Base-by-base conservation (phyloP, 352 stramenopile genomes). In the Globisporangium parvum region DNA sequence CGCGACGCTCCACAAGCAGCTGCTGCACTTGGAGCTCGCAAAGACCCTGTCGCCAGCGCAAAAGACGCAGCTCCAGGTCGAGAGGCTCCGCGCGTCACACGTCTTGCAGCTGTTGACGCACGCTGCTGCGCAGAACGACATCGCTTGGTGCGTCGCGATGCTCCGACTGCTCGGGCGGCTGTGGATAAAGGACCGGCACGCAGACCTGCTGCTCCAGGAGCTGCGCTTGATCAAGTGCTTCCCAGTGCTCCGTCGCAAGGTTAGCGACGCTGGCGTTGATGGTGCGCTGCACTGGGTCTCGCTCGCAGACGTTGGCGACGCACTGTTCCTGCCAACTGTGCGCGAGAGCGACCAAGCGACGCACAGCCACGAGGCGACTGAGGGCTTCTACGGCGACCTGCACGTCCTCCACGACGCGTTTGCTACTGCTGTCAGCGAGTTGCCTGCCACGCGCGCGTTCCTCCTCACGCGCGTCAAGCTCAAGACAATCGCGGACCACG, bases 191-290 rank as follows among this genome's bases (percentile, higher is more conserved):
- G 75, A 88, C 51, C 71, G 73, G 9, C 71, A 85, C 49, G 62
- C 65, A 1, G 45, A 51, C 0, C 60, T 90, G 28, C 44, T 86
- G 18, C 54, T 78, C 3, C 70, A 90, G 47, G 82, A 92, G 60
- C 59, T 93, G 31, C 70, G 79, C 17, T 59, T 85, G n/a, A 75
- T 91, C 57, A 75, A 74, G 65, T 93, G 80, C 42, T 90, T 93
- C 45, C 80, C 75, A 1, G 48, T 91, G 21, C 62, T 76, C n/a
- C 47, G 42, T 15, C 52, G 18, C 2, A 55, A 18, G 10, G 53
- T 14, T 18, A 62, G 3, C 28, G 26, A 67, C 26, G n/a, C n/a
- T 31, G 41, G 42, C 28, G 47, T 6, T 11, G 6, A 26, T 10
- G n/a, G 6, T 12, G 10, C 41, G 18, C n/a, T 47, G 41, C 23